Conservation (phyloP, 2,329 filamentous ascomycete genomes). For the Aspergillus terreus region DNA sequence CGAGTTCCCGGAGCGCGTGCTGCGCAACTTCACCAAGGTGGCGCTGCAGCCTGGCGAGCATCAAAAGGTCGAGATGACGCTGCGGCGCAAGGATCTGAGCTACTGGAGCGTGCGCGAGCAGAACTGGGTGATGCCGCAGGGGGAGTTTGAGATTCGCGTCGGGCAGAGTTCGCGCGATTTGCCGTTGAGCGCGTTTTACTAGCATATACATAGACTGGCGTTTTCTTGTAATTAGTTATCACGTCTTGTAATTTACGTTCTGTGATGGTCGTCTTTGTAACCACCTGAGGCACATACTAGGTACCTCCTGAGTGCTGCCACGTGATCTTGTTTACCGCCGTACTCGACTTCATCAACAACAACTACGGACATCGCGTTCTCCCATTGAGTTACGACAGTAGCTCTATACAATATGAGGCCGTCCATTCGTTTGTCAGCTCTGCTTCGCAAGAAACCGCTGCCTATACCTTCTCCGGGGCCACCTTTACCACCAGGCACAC, state of each 20-base stretch:
- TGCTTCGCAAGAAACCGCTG: too few relatives aligned
- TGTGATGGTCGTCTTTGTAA: too few relatives aligned
- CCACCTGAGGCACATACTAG: too few relatives aligned
- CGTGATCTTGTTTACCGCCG: too few relatives aligned
- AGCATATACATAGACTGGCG: not conserved
- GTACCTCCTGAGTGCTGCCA: too few relatives aligned
- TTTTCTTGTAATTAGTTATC: too few relatives aligned
- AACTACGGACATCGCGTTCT: too few relatives aligned
- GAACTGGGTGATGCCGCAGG: conserved; percentile 64
- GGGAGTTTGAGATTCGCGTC: conserved; percentile 31
- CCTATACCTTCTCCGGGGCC: too few relatives aligned
- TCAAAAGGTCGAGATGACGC: conserved; percentile 51
- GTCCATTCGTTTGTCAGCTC: too few relatives aligned
- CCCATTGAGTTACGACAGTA: not conserved
- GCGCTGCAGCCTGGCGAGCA: conserved; percentile 53
- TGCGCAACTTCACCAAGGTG: conserved; percentile 72
- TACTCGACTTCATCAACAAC: too few relatives aligned
- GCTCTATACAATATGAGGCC: not conserved
- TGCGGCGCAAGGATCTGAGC: conserved; percentile 67
- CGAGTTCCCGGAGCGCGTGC: conserved; percentile 61
- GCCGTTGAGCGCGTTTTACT: conserved; percentile 13
- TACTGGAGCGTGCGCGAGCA: conserved; percentile 66
- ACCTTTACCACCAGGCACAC: conserved; percentile 13
- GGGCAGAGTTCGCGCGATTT: conserved; percentile 36
- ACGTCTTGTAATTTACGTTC: too few relatives aligned